Evolutionary conservation across 2,329 filamentous ascomycete genomes (phyloP).

Genomic region (Gliomastix tumulicola): DNA sequence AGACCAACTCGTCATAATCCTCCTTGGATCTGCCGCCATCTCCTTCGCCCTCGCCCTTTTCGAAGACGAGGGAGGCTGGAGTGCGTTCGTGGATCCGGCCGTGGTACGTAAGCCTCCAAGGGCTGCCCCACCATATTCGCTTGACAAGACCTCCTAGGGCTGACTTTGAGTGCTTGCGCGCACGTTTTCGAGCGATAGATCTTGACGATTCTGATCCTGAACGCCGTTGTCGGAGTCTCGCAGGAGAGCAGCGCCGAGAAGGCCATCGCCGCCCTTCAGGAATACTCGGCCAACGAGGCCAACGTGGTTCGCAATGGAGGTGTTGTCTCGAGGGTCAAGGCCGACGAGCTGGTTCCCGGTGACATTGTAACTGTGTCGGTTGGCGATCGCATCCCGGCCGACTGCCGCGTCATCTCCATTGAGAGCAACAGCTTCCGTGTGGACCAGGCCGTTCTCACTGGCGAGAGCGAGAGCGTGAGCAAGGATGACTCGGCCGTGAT

Average conservation of each 20-base stretch:
- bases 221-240: slow-evolving; percentile 93
- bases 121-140: slow-evolving; percentile 1
- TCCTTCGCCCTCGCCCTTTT: slow-evolving; percentile 92
- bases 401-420: slow-evolving; percentile 83
- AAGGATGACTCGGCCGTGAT: slow-evolving; percentile 67
- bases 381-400: slow-evolving; percentile 88
- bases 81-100: slow-evolving; percentile 90
- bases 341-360: slow-evolving; percentile 94
- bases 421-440: slow-evolving; percentile 97
- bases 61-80: slow-evolving; percentile 90
- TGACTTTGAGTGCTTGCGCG: too few relatives aligned
- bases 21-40: slow-evolving; percentile 85
- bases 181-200: too few relatives aligned
- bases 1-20: slow-evolving; percentile 93
- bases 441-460: slow-evolving; percentile 94
- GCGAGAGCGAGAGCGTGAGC: slow-evolving; percentile 93
- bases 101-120: slow-evolving; percentile 74
- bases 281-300: slow-evolving; percentile 98
- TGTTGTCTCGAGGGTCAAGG: slow-evolving; percentile 74
- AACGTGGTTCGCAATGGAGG: slow-evolving; percentile 82
- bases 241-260: slow-evolving; percentile 99
- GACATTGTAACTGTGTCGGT: slow-evolving; percentile 85
- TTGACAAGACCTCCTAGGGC: not conserved
- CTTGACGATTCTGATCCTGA: slow-evolving; percentile 91
- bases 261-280: slow-evolving; percentile 93